Conservation (phyloP, 495 filamentous ascomycete genomes). For the Aspergillus hancockii region DNA sequence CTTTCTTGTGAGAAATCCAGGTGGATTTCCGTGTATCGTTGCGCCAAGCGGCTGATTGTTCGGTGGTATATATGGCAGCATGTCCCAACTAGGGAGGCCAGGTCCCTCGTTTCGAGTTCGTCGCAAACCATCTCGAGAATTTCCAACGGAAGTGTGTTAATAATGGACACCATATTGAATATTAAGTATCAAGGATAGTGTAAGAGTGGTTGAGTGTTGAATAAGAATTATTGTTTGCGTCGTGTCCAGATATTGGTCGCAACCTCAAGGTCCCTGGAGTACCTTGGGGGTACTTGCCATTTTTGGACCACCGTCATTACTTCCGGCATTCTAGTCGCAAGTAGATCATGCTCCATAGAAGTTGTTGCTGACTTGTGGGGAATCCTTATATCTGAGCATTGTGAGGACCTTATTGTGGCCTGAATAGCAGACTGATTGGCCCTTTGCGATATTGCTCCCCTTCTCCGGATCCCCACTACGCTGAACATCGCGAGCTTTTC, state of each 20-base stretch:
- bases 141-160: conserved; percentile 7
- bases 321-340: no score
- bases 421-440: no score
- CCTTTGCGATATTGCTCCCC: no score
- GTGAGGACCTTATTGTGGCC: no score
- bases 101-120: conserved; percentile 8
- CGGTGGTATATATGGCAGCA: conserved; percentile 7
- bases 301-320: no score
- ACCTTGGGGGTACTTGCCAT: not conserved
- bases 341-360: no score
- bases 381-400: no score
- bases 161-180: not conserved
- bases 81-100: conserved; percentile 11
- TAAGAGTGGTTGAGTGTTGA: not conserved
- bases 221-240: not conserved
- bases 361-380: no score
- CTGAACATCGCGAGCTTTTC: no score
- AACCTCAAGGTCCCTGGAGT: not conserved
- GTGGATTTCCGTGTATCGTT: conserved; percentile 12
- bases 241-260: not conserved
- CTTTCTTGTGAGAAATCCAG: conserved; percentile 10
- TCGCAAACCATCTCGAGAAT: conserved; percentile 14
- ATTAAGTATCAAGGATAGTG: not conserved
- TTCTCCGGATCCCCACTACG: no score
- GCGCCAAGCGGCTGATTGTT: conserved; percentile 9